Evolutionary conservation across 805 yeast genomes (phyloP).

Genomic region (Schizosaccharomyces cryophilus): DNA sequence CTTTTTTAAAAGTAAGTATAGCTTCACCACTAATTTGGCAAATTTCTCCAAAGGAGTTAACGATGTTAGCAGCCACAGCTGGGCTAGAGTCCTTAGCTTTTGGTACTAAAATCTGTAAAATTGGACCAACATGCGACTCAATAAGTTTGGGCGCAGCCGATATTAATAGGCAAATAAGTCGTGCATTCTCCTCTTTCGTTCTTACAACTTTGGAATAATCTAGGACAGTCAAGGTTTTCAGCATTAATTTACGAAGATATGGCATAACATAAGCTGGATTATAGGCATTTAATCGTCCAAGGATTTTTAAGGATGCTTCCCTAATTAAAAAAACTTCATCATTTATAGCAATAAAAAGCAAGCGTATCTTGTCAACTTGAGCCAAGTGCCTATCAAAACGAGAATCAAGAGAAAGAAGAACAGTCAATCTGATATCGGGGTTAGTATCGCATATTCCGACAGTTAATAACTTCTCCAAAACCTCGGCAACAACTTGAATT

Average conservation of each 20-base stretch:
- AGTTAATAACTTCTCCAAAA: conserved; percentile 53
- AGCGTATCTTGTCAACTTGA: conserved; percentile 71
- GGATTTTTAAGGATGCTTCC: conserved; percentile 46
- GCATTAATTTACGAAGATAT: conserved; percentile 58
- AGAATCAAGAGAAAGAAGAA: conserved; percentile 44
- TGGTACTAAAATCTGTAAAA: conserved; percentile 62
- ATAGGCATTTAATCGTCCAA: conserved; percentile 62
- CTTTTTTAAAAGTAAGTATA: conserved; percentile 42
- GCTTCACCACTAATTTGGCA: conserved; percentile 75
- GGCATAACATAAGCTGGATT: conserved; percentile 95
- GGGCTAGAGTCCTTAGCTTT: conserved; percentile 48
- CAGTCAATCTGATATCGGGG: conserved; percentile 63
- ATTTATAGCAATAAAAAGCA: conserved; percentile 67
- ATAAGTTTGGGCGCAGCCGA: conserved; percentile 60
- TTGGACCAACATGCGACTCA: conserved; percentile 72
- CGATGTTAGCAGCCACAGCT: conserved; percentile 66
- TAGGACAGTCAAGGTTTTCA: conserved; percentile 63
- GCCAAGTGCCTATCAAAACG: conserved; percentile 77
- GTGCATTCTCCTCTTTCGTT: conserved; percentile 70
- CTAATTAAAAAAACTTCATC: conserved; percentile 75
- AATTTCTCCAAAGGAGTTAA: conserved; percentile 70
- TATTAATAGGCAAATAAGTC: conserved; percentile 45
- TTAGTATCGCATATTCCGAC: conserved; percentile 67
- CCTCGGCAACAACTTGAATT: conserved; percentile 59
- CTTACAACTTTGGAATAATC: conserved; percentile 57